A percentile compares a stretch with the other conserved stretches of the same genome.
These are phyloP conservation scores for Kodamaea laetipori DNA, from an alignment of 805 yeast genomes.

Conservation along the genomic window DNA sequence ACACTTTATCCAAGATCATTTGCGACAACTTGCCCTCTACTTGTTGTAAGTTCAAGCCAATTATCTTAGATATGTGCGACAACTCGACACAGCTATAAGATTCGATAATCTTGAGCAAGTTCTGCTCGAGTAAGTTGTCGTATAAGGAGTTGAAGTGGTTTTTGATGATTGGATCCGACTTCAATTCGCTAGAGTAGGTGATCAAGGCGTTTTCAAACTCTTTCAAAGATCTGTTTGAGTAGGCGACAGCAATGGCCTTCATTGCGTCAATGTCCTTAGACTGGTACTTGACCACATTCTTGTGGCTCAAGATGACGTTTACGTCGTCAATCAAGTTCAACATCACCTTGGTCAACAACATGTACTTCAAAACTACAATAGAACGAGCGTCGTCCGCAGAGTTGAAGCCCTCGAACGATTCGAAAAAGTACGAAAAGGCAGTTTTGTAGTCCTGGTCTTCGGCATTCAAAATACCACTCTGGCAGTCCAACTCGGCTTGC, in stretches of 20 bases:
- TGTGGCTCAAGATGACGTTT: constrained; percentile 72
- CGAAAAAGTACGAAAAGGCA: constrained; percentile 92
- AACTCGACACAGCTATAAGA: constrained; percentile 97
- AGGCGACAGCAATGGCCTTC: constrained; percentile 90
- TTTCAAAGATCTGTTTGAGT: constrained; percentile 82
- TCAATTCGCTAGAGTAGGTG: constrained; percentile 70
- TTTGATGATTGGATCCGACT: constrained; percentile 84
- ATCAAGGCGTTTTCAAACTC: constrained; percentile 86
- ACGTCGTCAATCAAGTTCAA: constrained; percentile 83
- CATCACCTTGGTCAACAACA: constrained; percentile 94
- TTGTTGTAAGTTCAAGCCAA: constrained; percentile 83
- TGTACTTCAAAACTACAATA: constrained; percentile 81
- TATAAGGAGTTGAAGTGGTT: constrained; percentile 91
- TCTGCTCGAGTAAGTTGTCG: constrained; percentile 90
- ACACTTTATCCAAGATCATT: constrained; percentile 95
- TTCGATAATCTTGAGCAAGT: constrained; percentile 90
- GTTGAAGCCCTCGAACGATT: constrained; percentile 89
- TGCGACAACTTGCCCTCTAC: constrained; percentile 94
- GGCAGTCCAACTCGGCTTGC: constrained; percentile 93
- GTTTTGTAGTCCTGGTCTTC: constrained; percentile 97
- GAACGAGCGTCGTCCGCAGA: constrained; percentile 63
- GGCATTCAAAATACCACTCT: constrained; percentile 94
- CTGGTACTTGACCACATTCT: constrained; percentile 66
- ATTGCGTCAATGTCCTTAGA: constrained; percentile 92
- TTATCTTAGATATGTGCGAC: constrained; percentile 79